Evolutionary conservation across 495 filamentous ascomycete species (phyloP).

Genomic region (Talaromyces liani): DNA sequence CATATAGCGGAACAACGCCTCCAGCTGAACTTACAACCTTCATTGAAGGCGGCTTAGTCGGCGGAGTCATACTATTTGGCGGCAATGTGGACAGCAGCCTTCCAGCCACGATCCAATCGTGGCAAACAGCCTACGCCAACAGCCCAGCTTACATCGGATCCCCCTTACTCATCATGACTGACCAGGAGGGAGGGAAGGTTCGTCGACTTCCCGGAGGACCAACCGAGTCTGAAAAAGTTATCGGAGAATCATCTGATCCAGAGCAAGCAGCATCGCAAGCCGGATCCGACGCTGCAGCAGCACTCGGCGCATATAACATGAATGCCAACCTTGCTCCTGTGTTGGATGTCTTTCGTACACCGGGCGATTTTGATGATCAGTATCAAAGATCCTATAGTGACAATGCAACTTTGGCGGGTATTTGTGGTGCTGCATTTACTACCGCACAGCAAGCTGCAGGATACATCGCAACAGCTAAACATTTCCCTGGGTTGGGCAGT

Average conservation of each 20-base stretch:
- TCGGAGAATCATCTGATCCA: conserved; percentile 18
- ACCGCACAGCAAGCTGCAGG: conserved; percentile 22
- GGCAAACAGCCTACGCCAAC: conserved; percentile 21
- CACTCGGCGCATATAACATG: conserved; percentile 14
- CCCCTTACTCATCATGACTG: conserved; percentile 29
- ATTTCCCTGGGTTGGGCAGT: conserved; percentile 25
- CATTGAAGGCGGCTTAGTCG: conserved; percentile 23
- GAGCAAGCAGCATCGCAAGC: conserved; percentile 17
- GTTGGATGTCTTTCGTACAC: conserved; percentile 21
- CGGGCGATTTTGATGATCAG: conserved; percentile 23
- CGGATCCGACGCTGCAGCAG: conserved; percentile 18
- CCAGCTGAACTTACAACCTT: conserved; percentile 20
- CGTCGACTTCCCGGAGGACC: conserved; percentile 26
- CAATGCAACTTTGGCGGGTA: conserved; percentile 15
- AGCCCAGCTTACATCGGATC: conserved; percentile 16
- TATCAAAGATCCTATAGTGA: conserved; percentile 24
- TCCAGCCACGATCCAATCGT: conserved; percentile 12
- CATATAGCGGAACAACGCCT: conserved; percentile 21
- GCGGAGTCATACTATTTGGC: conserved; percentile 29
- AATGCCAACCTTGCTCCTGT: conserved; percentile 29
- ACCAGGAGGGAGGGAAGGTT: conserved; percentile 29
- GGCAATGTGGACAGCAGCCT: conserved; percentile 24
- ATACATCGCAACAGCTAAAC: conserved; percentile 28
- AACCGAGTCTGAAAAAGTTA: conserved; percentile 19
- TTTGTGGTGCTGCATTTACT: conserved; percentile 22